A percentile compares a stretch with the other conserved stretches of the same genome.
Conservation (phyloP, 2,329 filamentous ascomycete genomes). For the Fusarium illudens region DNA sequence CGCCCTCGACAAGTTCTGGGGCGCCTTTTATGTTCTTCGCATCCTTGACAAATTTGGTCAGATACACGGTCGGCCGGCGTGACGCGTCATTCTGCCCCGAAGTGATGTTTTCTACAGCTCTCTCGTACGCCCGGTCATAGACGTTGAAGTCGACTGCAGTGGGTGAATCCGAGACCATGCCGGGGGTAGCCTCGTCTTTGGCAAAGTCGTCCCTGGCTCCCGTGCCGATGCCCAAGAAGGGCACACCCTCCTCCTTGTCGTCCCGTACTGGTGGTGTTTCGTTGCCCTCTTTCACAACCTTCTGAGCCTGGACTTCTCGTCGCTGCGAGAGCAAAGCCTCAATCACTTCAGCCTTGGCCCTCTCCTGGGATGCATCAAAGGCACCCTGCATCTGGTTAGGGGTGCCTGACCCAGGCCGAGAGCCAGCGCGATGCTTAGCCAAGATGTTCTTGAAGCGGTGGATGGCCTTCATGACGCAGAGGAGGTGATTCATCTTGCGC, state of each 20-base stretch:
- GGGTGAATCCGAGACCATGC: constrained; percentile 82
- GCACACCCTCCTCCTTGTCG: constrained; percentile 66
- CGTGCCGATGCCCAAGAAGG: constrained; percentile 80
- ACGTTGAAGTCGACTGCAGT: constrained; percentile 85
- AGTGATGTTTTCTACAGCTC: constrained; percentile 77
- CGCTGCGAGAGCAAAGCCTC: constrained; percentile 59
- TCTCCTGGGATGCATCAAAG: constrained; percentile 43
- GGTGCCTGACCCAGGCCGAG: constrained; percentile 16
- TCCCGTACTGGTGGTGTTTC: constrained; percentile 63
- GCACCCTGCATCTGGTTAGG: constrained; percentile 9
- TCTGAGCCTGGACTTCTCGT: constrained; percentile 49
- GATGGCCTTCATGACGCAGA: constrained; percentile 92
- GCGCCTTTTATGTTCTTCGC: constrained; percentile 52
- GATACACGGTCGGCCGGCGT: constrained; percentile 56
- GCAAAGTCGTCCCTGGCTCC: constrained; percentile 61
- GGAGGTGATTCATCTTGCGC: constrained; percentile 83
- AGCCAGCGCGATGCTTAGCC: constrained; percentile 36
- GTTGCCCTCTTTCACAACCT: constrained; percentile 51
- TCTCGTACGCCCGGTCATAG: constrained; percentile 85
- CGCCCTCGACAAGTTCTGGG: constrained; percentile 45
- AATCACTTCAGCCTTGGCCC: constrained; percentile 57
- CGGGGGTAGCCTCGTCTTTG: constrained; percentile 49
- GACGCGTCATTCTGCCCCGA: constrained; percentile 47
- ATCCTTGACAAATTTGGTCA: constrained; percentile 59
- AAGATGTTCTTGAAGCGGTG: constrained; percentile 85